A percentile compares a stretch with the other conserved stretches of the same genome.
These are phyloP conservation scores for Medicago lupulina DNA, from an alignment of 306 rosid species.

Conservation along the genomic window DNA sequence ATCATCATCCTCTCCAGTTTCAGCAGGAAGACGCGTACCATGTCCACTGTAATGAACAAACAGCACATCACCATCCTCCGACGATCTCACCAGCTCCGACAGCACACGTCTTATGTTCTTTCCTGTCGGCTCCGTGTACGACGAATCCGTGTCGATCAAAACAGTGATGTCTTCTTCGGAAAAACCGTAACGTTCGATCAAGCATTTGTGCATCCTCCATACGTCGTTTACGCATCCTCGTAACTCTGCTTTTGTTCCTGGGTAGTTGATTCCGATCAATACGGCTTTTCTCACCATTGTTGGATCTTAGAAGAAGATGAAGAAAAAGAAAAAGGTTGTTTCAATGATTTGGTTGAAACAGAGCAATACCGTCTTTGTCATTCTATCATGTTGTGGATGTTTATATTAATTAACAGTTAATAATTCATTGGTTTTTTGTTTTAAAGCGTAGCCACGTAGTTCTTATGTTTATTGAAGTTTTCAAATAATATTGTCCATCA, in stretches of 20 bases:
- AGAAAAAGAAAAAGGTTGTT: background rate
- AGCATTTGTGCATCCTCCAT: slow-evolving; percentile 60
- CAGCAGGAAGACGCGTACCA: slow-evolving; percentile 97
- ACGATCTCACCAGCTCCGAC: slow-evolving; percentile 59
- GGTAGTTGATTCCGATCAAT: slow-evolving; percentile 87
- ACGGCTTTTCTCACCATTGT: slow-evolving; percentile 79
- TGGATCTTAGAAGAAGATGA: background rate
- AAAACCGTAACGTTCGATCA: slow-evolving; percentile 69
- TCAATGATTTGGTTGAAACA: background rate
- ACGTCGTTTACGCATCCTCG: slow-evolving; percentile 92
- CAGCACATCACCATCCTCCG: slow-evolving; percentile 62
- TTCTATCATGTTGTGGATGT: background rate
- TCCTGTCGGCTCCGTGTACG: slow-evolving; percentile 81
- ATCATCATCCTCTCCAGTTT: slow-evolving; percentile 94
- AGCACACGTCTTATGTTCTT: slow-evolving; percentile 70
- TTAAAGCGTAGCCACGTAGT: no score
- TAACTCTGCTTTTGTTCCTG: slow-evolving; percentile 86
- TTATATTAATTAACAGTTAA: background rate
- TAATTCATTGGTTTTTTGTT: no score
- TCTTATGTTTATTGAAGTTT: no score
- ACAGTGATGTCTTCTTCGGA: slow-evolving; percentile 70
- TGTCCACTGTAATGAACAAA: slow-evolving; percentile 92
- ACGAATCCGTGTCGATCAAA: slow-evolving; percentile 75
- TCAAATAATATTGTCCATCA: no score
- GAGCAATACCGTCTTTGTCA: background rate